These are phyloP conservation scores for Agrocybe pediades DNA, from an alignment of 768 basidiomycete species.

Conservation along the genomic window DNA sequence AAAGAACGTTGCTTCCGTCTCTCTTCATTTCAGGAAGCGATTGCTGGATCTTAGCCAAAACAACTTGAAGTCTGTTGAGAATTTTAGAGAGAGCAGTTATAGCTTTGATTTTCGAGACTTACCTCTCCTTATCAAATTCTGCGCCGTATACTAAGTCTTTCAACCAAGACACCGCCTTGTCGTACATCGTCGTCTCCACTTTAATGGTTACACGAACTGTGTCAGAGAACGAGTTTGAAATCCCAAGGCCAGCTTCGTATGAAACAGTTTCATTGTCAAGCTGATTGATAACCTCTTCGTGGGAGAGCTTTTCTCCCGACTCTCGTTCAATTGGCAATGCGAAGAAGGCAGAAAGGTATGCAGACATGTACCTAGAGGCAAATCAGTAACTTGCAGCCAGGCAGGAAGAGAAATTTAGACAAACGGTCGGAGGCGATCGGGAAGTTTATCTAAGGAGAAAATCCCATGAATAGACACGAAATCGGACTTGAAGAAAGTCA, in stretches of 20 bases:
- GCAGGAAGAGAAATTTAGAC: constrained; percentile 19
- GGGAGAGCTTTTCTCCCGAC: constrained; percentile 68
- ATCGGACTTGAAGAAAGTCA: constrained; percentile 64
- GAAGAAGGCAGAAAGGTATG: constrained; percentile 86
- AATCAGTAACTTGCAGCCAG: neutral
- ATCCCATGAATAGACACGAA: constrained; percentile 83
- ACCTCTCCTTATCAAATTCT: constrained; percentile 82
- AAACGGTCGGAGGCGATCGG: constrained; percentile 77
- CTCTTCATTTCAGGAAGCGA: constrained; percentile 90
- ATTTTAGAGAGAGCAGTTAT: neutral
- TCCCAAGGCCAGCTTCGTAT: constrained; percentile 74
- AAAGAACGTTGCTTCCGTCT: constrained; percentile 79
- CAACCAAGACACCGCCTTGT: constrained; percentile 83
- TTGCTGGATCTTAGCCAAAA: constrained; percentile 86
- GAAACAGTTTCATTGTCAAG: constrained; percentile 91
- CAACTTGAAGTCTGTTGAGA: constrained; percentile 69
- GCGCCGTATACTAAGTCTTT: constrained; percentile 76
- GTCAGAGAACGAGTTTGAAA: constrained; percentile 71
- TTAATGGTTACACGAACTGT: constrained; percentile 75
- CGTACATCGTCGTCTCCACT: constrained; percentile 82
- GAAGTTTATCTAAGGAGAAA: constrained; percentile 75
- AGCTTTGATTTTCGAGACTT: constrained; percentile 11
- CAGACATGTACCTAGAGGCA: constrained; percentile 63
- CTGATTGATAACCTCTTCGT: constrained; percentile 90
- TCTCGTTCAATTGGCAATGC: constrained; percentile 77